Evolutionary conservation across 2,329 filamentous ascomycete species (phyloP).

Genomic region (Penicillium sp.): DNA sequence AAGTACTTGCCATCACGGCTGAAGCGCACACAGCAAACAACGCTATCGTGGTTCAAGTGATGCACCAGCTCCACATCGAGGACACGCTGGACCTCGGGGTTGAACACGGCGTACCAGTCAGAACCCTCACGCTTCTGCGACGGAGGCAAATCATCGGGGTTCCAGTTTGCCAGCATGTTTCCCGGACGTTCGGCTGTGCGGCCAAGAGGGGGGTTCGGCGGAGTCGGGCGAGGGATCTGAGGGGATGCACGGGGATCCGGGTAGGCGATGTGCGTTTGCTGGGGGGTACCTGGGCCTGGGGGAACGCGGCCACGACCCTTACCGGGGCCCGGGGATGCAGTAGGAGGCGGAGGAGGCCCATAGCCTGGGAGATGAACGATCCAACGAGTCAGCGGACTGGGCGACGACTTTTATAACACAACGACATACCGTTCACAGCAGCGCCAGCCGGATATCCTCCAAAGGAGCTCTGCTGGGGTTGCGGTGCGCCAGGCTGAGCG

Average conservation of each 20-base stretch:
- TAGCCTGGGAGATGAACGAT: conserved; percentile 56
- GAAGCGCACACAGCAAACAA: conserved; percentile 97
- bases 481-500: conserved; percentile 61
- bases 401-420: conserved; percentile 21
- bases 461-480: conserved; percentile 70
- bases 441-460: conserved; percentile 65
- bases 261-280: conserved; percentile 87
- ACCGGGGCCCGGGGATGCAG: conserved; percentile 80
- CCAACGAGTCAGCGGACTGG: conserved; percentile 52
- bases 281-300: conserved; percentile 75
- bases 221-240: conserved; percentile 79
- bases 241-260: conserved; percentile 79
- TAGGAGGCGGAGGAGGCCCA: conserved; percentile 76
- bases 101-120: conserved; percentile 98
- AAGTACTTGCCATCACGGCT: conserved; percentile 94
- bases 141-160: conserved; percentile 78
- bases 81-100: conserved; percentile 82
- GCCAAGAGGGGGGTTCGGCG: conserved; percentile 53
- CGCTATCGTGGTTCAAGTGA: conserved; percentile 88
- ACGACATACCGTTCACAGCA: conserved; percentile 58
- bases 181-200: conserved; percentile 49
- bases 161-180: conserved; percentile 78
- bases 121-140: conserved; percentile 83
- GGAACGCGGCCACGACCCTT: conserved; percentile 67
- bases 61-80: conserved; percentile 93